These are phyloP conservation scores for Aureobasidium sp. DNA, from an alignment of 2,329 filamentous ascomycete genomes.

Conservation along the genomic window DNA sequence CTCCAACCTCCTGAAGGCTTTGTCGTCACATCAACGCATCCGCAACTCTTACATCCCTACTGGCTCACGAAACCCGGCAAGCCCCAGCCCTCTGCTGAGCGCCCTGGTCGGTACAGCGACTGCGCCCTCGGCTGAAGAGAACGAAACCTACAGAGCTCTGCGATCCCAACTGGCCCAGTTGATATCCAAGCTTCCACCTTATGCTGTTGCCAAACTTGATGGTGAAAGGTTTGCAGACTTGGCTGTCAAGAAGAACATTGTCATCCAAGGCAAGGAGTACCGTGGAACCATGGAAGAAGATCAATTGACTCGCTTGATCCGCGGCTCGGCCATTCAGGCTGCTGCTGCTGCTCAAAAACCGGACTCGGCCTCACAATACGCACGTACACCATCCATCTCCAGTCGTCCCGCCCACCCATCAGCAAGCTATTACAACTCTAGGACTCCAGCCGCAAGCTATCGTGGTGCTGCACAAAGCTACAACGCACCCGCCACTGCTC, in stretches of 20 bases:
- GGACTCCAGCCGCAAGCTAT: constrained; percentile 21
- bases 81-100: constrained; percentile 56
- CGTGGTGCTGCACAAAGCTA: constrained; percentile 14
- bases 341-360: constrained; percentile 16
- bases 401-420: background rate
- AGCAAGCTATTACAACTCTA: constrained; percentile 14
- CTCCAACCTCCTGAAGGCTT: constrained; percentile 65
- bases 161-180: constrained; percentile 67
- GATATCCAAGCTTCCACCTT: constrained; percentile 68
- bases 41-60: constrained; percentile 62
- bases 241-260: constrained; percentile 69
- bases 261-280: constrained; percentile 64
- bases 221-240: constrained; percentile 78
- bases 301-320: constrained; percentile 42
- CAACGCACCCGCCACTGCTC: constrained; percentile 5
- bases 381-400: constrained; percentile 12
- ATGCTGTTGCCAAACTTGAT: constrained; percentile 76
- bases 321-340: constrained; percentile 26
- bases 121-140: constrained; percentile 53
- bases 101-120: constrained; percentile 48
- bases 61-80: constrained; percentile 28
- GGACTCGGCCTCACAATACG: constrained; percentile 2
- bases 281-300: constrained; percentile 79
- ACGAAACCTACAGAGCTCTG: constrained; percentile 59
- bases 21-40: constrained; percentile 71